phyloP scores from a whole-genome alignment of 208 protist species.

The Trypanosoma grayi region DNA sequence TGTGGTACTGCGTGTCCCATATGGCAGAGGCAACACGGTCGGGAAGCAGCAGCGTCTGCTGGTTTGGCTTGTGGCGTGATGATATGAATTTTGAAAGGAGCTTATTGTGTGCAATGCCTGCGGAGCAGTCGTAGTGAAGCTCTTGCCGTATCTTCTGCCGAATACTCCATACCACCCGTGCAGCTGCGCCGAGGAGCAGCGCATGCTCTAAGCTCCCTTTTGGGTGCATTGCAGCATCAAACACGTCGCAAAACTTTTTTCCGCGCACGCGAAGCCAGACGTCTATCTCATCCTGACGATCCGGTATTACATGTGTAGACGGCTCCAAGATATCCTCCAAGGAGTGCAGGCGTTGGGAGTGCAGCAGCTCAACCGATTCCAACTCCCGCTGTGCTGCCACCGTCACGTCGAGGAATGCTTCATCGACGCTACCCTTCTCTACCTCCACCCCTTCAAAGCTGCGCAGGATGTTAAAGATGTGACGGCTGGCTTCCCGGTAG shows the following conservation, averaged over 20 bases:
- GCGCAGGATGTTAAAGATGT: slow-evolving; percentile 68
- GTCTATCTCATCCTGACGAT: slow-evolving; percentile 48
- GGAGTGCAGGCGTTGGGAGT: slow-evolving; percentile 17
- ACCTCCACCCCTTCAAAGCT: slow-evolving; percentile 50
- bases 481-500: slow-evolving; percentile 73
- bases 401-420: slow-evolving; percentile 88
- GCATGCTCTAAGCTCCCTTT: slow-evolving; percentile 36
- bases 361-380: slow-evolving; percentile 22
- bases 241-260: slow-evolving; percentile 47
- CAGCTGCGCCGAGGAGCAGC: slow-evolving; percentile 58
- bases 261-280: slow-evolving; percentile 41
- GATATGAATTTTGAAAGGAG: slow-evolving; percentile 81
- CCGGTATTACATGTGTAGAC: slow-evolving; percentile 48
- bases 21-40: slow-evolving; percentile 55
- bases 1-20: slow-evolving; percentile 42
- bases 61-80: slow-evolving; percentile 78
- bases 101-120: slow-evolving; percentile 83
- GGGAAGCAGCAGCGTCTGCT: slow-evolving; percentile 78
- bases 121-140: slow-evolving; percentile 83
- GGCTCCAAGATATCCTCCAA: slow-evolving; percentile 51
- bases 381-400: slow-evolving; percentile 52
- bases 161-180: slow-evolving; percentile 57
- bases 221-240: slow-evolving; percentile 51
- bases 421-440: slow-evolving; percentile 80
- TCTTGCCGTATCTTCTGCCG: slow-evolving; percentile 51